phyloP scores from a whole-genome alignment of 2,329 filamentous ascomycete species.

The Stachybotrys chartarum region DNA sequence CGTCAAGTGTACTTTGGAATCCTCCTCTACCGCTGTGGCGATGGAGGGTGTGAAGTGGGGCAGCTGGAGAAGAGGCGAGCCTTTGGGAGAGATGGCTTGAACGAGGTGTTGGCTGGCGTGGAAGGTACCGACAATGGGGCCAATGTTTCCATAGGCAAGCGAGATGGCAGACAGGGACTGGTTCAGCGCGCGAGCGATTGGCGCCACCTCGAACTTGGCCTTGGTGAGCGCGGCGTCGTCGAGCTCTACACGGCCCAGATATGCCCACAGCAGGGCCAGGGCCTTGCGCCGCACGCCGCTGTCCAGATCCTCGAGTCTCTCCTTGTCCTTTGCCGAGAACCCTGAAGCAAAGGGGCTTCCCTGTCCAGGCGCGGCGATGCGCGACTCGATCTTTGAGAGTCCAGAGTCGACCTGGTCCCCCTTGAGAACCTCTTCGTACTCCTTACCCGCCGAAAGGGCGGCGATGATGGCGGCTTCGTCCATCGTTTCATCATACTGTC shows the following conservation, averaged over 20 bases:
- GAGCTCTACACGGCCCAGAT: conserved; percentile 81
- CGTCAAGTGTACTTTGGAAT: conserved; percentile 66
- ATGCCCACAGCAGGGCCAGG: conserved; percentile 87
- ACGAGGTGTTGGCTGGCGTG: conserved; percentile 78
- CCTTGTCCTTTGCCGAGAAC: conserved; percentile 66
- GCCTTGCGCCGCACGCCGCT: conserved; percentile 77
- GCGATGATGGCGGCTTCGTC: conserved; percentile 72
- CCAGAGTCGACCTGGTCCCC: conserved; percentile 75
- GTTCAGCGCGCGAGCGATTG: conserved; percentile 77
- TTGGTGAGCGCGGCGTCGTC: conserved; percentile 70
- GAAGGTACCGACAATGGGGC: conserved; percentile 76
- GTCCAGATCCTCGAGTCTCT: conserved; percentile 73
- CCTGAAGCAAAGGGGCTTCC: conserved; percentile 44
- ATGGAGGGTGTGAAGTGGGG: conserved; percentile 72
- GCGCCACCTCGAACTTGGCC: conserved; percentile 84
- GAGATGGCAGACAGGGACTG: conserved; percentile 82
- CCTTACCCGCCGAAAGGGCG: conserved; percentile 77
- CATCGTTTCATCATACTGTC: conserved; percentile 80
- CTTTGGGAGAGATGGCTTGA: conserved; percentile 77
- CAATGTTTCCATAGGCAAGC: conserved; percentile 78
- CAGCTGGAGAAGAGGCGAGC: conserved; percentile 85
- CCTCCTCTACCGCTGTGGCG: conserved; percentile 62
- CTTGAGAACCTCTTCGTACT: conserved; percentile 71
- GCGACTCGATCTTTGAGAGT: conserved; percentile 76
- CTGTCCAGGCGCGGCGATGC: conserved; percentile 58